Conservation (phyloP, 371 early-diverging fungal species). For the Capillidium heterosporum region DNA sequence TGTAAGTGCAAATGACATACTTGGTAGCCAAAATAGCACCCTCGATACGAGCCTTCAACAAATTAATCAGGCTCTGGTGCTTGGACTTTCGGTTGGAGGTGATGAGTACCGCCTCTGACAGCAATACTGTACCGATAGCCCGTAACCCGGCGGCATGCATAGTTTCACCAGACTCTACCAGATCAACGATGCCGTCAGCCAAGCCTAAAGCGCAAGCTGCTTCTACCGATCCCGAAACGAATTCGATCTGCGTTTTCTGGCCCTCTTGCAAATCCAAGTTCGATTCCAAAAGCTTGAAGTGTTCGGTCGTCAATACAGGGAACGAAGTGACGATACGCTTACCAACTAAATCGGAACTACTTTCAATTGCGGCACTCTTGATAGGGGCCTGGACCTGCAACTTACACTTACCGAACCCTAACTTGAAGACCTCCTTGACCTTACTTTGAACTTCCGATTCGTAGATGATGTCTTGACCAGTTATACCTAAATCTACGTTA, state of each 20-base stretch:
- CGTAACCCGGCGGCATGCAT: conserved; percentile 95
- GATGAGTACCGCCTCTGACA: conserved; percentile 77
- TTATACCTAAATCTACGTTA: conserved; percentile 89
- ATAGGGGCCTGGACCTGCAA: conserved; percentile 65
- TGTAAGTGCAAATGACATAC: conserved; percentile 81
- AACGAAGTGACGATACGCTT: conserved; percentile 89
- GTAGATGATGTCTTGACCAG: conserved; percentile 83
- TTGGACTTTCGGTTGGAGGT: conserved; percentile 29
- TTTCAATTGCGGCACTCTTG: conserved; percentile 9
- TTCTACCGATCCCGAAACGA: conserved; percentile 86
- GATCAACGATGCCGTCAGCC: conserved; percentile 78
- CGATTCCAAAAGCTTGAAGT: conserved; percentile 51
- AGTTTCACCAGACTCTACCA: conserved; percentile 85
- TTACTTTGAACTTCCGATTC: conserved; percentile 53
- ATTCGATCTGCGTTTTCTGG: conserved; percentile 42
- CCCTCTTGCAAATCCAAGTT: conserved; percentile 2
- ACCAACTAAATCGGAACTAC: conserved; percentile 56
- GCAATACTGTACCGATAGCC: conserved; percentile 58
- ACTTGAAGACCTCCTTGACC: conserved; percentile 46
- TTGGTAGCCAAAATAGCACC: conserved; percentile 78
- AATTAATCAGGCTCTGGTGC: conserved; percentile 45
- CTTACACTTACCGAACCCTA: conserved; percentile 86
- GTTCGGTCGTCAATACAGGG: conserved; percentile 35
- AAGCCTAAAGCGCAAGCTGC: conserved; percentile 90
- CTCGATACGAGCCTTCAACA: conserved; percentile 60